These are phyloP conservation scores for Metarhizium rileyi DNA, from an alignment of 2,329 filamentous ascomycete species.

Conservation along the genomic window DNA sequence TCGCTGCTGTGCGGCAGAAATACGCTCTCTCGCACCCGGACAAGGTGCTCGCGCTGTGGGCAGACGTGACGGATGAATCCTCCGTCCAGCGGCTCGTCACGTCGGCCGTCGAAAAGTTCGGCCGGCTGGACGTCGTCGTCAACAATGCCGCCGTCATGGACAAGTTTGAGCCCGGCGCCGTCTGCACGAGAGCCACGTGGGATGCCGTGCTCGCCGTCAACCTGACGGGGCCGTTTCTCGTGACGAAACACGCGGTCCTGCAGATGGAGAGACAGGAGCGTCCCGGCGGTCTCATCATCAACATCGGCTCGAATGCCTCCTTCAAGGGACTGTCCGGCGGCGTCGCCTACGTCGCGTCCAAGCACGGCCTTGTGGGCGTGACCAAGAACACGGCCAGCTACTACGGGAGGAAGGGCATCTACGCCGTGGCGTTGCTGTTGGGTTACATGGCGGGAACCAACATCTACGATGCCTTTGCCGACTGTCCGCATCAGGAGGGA, in stretches of 20 bases:
- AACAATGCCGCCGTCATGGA: slow-evolving; percentile 52
- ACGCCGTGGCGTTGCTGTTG: slow-evolving; percentile 36
- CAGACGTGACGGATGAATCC: neutral
- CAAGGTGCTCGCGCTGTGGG: neutral
- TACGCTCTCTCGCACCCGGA: neutral
- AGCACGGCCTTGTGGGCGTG: slow-evolving; percentile 43
- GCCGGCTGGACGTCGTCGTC: slow-evolving; percentile 41
- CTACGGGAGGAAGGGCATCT: slow-evolving; percentile 45
- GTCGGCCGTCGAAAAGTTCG: slow-evolving; percentile 12
- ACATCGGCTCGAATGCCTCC: slow-evolving; percentile 39
- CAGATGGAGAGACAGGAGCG: slow-evolving; percentile 9
- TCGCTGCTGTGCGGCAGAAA: slow-evolving; percentile 2
- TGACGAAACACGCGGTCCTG: slow-evolving; percentile 40
- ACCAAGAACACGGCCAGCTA: slow-evolving; percentile 48
- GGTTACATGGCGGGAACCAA: slow-evolving; percentile 48
- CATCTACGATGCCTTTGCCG: slow-evolving; percentile 34
- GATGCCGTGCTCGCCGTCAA: slow-evolving; percentile 46
- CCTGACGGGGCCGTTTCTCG: slow-evolving; percentile 43
- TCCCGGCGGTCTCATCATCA: slow-evolving; percentile 37
- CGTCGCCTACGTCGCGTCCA: slow-evolving; percentile 41
- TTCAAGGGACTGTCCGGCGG: slow-evolving; percentile 30
- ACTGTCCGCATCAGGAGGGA: slow-evolving; percentile 23
- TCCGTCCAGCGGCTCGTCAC: slow-evolving; percentile 15
- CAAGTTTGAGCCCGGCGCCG: slow-evolving; percentile 41
- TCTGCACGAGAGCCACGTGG: slow-evolving; percentile 36